Base-by-base conservation (phyloP, 495 filamentous ascomycete species). In the Durotheca rogersii region DNA sequence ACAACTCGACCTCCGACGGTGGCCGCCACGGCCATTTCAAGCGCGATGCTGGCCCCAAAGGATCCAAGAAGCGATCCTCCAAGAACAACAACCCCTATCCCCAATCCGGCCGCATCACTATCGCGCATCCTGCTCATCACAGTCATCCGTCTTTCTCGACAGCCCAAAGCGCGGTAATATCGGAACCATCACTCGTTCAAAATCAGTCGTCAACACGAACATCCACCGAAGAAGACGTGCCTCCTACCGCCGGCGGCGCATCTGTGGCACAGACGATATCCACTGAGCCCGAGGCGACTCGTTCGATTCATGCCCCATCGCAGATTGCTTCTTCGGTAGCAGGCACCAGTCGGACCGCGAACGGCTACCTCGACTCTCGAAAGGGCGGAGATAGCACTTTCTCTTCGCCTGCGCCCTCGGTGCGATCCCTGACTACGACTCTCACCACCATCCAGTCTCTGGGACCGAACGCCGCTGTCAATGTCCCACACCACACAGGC, bases 371-470 rank as follows among this genome's bases (percentile, higher is more conserved):
- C 34, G 84, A 85, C 47, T 81, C 81, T 2, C 79, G 76, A 32
- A 78, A 81, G 35, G 89, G 87, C 41, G 86, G 85, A 12, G 88
- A 82, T 59, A 91, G 89, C 77, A 93, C 88, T 6, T 97, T 96
- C 66, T 96, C 91, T 5, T 96, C 93, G 0, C 93, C 92, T 3
- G 86, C 89, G 7, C 91, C 90, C 2, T 96, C 91, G 3, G 84
- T 93, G 18, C 88, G 87, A 42, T 96, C 91, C 0, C 76, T 98
- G 38, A 90, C 93, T 1, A 98, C 93, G 0, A 97, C 93, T 3
- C 78, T 98, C 40, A 98, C 93, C 0, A 98, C 93, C 0, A 92
- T 97, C 37, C 93, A 98, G 66, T 97, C 93, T 3, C 74, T 84
- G 21, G 83, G 86, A 9, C 83, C 85, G 1, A 88, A 88, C 31